These are phyloP conservation scores for Tylopilus vinaceipallidus DNA, from an alignment of 768 basidiomycete species.

Conservation along the genomic window DNA sequence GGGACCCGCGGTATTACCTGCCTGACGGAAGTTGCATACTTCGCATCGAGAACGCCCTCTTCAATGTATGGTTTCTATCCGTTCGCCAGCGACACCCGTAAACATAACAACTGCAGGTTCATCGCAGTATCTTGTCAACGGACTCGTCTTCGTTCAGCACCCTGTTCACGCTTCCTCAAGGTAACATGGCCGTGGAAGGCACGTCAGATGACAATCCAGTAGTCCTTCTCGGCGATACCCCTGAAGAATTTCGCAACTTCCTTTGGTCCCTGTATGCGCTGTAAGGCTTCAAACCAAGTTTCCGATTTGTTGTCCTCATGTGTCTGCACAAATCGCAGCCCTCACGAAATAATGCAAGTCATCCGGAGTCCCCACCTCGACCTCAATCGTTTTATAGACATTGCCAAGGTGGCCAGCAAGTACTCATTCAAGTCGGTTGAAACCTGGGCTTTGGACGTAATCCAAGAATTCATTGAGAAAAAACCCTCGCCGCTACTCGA, in stretches of 20 bases:
- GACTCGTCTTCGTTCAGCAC: slow-evolving; percentile 63
- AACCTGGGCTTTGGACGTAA: slow-evolving; percentile 72
- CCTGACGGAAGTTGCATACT: slow-evolving; percentile 69
- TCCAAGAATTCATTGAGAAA: slow-evolving; percentile 63
- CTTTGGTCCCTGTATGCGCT: slow-evolving; percentile 76
- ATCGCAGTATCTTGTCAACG: slow-evolving; percentile 56
- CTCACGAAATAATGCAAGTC: slow-evolving; percentile 51
- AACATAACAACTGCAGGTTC: slow-evolving; percentile 46
- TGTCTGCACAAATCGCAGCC: slow-evolving; percentile 39
- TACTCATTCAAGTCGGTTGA: slow-evolving; percentile 74
- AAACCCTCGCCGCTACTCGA: slow-evolving; percentile 53
- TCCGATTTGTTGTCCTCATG: not conserved
- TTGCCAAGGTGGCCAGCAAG: slow-evolving; percentile 67
- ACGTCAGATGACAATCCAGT: slow-evolving; percentile 64
- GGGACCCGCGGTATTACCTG: slow-evolving; percentile 61
- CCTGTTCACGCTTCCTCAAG: slow-evolving; percentile 69
- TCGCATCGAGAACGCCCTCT: slow-evolving; percentile 59
- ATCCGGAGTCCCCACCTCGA: slow-evolving; percentile 49
- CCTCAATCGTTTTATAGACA: slow-evolving; percentile 54
- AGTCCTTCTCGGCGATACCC: slow-evolving; percentile 57
- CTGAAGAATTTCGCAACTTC: slow-evolving; percentile 67
- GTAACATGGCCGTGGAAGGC: slow-evolving; percentile 50
- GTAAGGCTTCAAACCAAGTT: slow-evolving; percentile 39
- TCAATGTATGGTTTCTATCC: slow-evolving; percentile 53
- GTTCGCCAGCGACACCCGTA: not conserved